Percentiles rank a stretch among this genome's conserved stretches.
Evolutionary conservation across 2,329 filamentous ascomycete species (phyloP).

Genomic region (Stenocarpella maydis): DNA sequence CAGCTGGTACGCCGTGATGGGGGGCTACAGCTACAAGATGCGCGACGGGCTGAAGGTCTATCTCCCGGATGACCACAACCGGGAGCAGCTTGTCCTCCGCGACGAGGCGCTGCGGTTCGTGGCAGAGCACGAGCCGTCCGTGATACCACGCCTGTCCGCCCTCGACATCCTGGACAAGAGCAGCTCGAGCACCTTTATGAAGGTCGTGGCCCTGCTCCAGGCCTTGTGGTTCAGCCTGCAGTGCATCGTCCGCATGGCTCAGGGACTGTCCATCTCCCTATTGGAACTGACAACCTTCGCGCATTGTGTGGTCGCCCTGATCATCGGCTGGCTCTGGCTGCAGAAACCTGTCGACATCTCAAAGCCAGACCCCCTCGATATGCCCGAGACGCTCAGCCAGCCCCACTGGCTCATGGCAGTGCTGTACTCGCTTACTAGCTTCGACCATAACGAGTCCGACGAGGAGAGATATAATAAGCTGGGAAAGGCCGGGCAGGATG

Average conservation of each 20-base stretch:
- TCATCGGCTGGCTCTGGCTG: constrained; percentile 44
- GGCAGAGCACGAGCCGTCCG: constrained; percentile 42
- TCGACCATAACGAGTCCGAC: constrained; percentile 26
- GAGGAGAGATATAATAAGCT: constrained; percentile 22
- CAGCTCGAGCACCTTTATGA: constrained; percentile 43
- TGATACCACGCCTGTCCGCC: constrained; percentile 47
- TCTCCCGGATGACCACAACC: constrained; percentile 23
- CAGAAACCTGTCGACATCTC: constrained; percentile 41
- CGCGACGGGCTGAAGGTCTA: constrained; percentile 1
- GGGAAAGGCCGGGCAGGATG: neutral
- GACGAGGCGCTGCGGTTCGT: constrained; percentile 27
- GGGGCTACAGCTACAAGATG: constrained; percentile 28
- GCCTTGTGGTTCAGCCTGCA: constrained; percentile 47
- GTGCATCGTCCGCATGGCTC: constrained; percentile 41
- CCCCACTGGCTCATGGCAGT: constrained; percentile 28
- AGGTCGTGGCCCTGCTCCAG: constrained; percentile 45
- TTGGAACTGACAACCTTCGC: constrained; percentile 45
- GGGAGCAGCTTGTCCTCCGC: constrained; percentile 16
- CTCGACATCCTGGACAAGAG: constrained; percentile 42
- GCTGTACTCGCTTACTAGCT: constrained; percentile 23
- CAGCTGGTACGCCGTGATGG: constrained; percentile 31
- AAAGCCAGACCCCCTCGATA: constrained; percentile 15
- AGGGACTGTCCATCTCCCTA: constrained; percentile 44
- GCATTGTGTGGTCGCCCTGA: constrained; percentile 43
- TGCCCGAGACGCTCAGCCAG: constrained; percentile 10